Percentiles rank a stretch among this genome's conserved stretches.
phyloP scores from a whole-genome alignment of 257 asterid genomes.

The Solanum habrochaites region DNA sequence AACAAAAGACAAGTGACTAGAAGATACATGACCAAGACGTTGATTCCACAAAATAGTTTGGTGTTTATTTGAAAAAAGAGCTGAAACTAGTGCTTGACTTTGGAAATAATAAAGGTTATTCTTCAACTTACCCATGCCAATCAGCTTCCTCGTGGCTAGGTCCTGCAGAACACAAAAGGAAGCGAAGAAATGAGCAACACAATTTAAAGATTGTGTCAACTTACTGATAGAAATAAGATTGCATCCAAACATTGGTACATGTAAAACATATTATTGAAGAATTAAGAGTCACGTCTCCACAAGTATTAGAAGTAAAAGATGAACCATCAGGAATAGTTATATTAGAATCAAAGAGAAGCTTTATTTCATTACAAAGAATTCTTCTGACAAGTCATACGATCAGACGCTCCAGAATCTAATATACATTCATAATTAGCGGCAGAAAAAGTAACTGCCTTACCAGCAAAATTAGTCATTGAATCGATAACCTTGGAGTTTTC shows the following conservation, averaged over 20 bases:
- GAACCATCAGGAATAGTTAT: not conserved
- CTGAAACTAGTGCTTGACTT: not conserved
- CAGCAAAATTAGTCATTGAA: not conserved
- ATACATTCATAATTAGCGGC: not conserved
- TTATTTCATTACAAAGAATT: not conserved
- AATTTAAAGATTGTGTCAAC: not conserved
- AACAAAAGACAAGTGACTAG: too few species aligned
- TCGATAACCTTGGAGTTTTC: not conserved
- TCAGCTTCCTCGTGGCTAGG: not conserved
- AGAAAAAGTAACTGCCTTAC: too few species aligned
- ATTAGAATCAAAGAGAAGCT: not conserved
- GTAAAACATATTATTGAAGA: not conserved
- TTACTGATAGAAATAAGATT: not conserved
- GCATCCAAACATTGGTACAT: not conserved
- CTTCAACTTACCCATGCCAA: not conserved
- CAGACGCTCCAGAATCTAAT: not conserved
- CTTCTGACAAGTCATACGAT: not conserved
- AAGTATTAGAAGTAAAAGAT: not conserved
- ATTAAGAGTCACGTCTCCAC: not conserved
- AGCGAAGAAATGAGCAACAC: not conserved
- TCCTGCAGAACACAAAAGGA: not conserved
- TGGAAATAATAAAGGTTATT: not conserved
- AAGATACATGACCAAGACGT: too few species aligned
- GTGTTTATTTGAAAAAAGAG: not conserved
- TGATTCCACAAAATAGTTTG: too few species aligned